Base-by-base conservation (phyloP, 345 rosid species). In the Lepidium didymum region DNA sequence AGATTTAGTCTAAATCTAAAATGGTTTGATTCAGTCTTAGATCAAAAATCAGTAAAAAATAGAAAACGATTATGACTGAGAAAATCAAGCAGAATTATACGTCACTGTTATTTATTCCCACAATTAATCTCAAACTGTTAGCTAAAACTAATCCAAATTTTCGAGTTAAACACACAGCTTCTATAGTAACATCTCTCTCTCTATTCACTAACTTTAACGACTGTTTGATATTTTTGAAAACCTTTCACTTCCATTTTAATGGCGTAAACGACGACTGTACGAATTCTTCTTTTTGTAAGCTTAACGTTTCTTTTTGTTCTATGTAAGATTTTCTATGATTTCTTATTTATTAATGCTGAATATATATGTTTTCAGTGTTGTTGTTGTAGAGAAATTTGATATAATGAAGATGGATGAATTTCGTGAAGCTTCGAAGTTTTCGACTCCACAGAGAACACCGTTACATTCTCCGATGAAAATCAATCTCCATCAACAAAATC, bases 371-470 rank as follows among this genome's bases (percentile, higher is more conserved):
- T n/a, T n/a, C n/a, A n/a, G n/a, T n/a, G 58, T 27, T 21, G 44
- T 38, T 35, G 18, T 21, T 38, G 14, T n/a, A 59, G 66, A 23
- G 27, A 10, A 2, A 12, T 40, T 8, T 25, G 31, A 36, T 23
- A 50, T 38, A 25, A 62, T 62, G 60, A 75, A 54, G 59, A 75
- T 62, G 65, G 57, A 21, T 47, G 70, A 68, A 61, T 75, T 46
- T 62, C 2, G 53, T 44, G 74, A 68, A 53, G 58, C 61, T 68
- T 53, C 35, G 1, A 38, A 18, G 10, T 44, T 63, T n/a, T 60
- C 77, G 4, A 6, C 42, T 40, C 63, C 71, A 38, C 15, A 47
- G 16, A 43, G 49, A 38, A 64, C 67, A 14, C 71, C 70, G n/a
- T n/a, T n/a, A n/a, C n/a, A n/a, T n/a, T n/a, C n/a, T n/a, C n/a